Percentiles rank a stretch among this genome's conserved stretches.
phyloP scores from a whole-genome alignment of 192 early-diverging fungal genomes.

The Paraglomus brasilianum region DNA sequence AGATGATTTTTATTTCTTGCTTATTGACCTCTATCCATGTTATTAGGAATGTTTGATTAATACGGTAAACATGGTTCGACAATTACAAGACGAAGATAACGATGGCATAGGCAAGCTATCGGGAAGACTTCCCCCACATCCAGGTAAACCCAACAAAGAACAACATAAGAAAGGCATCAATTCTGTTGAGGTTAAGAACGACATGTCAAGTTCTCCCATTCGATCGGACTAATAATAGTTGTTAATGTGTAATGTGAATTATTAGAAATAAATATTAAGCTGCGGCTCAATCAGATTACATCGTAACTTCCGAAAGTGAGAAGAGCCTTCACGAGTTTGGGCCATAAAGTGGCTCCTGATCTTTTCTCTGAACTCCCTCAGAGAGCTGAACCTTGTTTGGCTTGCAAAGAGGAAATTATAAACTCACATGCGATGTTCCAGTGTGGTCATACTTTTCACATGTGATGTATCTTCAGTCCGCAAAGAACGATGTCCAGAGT shows the following conservation, averaged over 20 bases:
- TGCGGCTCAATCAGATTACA: too few relatives aligned
- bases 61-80: slow-evolving; percentile 22
- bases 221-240: background rate
- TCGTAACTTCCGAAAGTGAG: too few relatives aligned
- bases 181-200: slow-evolving; percentile 9
- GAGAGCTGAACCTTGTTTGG: slow-evolving; percentile 26
- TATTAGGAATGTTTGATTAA: slow-evolving; percentile 27
- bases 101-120: slow-evolving; percentile 24
- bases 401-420: slow-evolving; percentile 18
- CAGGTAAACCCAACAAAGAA: slow-evolving; percentile 24
- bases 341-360: slow-evolving; percentile 14
- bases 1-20: background rate
- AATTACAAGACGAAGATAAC: slow-evolving; percentile 29
- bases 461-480: slow-evolving; percentile 21
- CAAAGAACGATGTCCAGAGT: slow-evolving; percentile 23
- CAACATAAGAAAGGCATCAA: slow-evolving; percentile 16
- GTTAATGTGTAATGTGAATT: too few relatives aligned
- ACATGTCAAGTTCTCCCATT: slow-evolving; percentile 31
- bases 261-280: too few relatives aligned
- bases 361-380: slow-evolving; percentile 14
- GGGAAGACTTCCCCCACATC: slow-evolving; percentile 18
- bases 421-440: slow-evolving; percentile 25
- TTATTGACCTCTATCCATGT: slow-evolving; percentile 10
- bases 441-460: slow-evolving; percentile 21
- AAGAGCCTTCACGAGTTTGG: slow-evolving; percentile 26